Base-by-base conservation (phyloP, 2,329 filamentous ascomycete species). In the Cladosporium cucumerinum region DNA sequence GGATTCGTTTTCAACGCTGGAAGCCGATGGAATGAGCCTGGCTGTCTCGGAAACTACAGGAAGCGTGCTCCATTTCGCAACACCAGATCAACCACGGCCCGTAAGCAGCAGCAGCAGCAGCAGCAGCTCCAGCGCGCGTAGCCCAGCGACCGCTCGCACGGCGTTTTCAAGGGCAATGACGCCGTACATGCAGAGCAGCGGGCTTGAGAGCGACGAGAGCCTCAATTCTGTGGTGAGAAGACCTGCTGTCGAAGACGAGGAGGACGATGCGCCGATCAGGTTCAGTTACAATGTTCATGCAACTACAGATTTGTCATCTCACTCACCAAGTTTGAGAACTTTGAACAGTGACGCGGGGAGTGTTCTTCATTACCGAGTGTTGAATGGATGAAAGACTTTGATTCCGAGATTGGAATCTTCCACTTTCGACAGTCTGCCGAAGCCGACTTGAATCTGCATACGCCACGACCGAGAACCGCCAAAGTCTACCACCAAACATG, bases 81-180 rank as follows among this genome's bases (percentile, higher is more conserved):
- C 66, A 5, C 68, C 68, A 8, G 65, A 68, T 12, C 65, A 66
- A 11, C 60, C 52, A 28, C 60, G 62, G 5, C 39, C 66, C 5
- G 51, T 21, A 5, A 71, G 69, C 28, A 66, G 67, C 21, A 58
- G 52, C 8, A 71, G 69, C 28, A 66, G 67, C 21, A 58, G 52
- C 8, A 72, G 72, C n/a, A 58, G 52, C 11, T 72, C 72, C 12
- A 73, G 67, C 49, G 26, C 67, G 3, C 61, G 66, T 25, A 74
- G 69, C 46, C 72, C 73, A 34, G 71, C 73, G 21, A 75, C 72
- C 6, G 73, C 73, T 23, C 64, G 66, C 8, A 71, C 71, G 57
- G 64, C 43, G 7, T 66, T 67, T 28, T 71, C 69, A 6, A 65
- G 68, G 2, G 66, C 65, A 11, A 59, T 57, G 1, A 72, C 72